phyloP scores from a whole-genome alignment of 371 early-diverging fungal species.

The Mortierella sp. region DNA sequence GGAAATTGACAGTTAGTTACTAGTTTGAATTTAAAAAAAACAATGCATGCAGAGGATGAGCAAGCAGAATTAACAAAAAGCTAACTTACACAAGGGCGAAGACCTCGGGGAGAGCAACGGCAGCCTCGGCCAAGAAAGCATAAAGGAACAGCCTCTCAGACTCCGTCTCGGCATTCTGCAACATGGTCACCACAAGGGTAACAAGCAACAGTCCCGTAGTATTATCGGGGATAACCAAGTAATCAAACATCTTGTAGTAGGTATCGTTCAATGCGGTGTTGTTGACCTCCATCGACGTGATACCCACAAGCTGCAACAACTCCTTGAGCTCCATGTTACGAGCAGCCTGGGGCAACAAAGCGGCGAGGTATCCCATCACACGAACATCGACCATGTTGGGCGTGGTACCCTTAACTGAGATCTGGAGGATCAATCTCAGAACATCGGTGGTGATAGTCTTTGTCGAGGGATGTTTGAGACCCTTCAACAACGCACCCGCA shows the following conservation, averaged over 20 bases:
- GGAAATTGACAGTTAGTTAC: not conserved
- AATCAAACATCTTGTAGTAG: slow-evolving; percentile 77
- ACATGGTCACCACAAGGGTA: slow-evolving; percentile 84
- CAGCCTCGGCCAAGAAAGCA: slow-evolving; percentile 86
- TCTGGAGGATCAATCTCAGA: slow-evolving; percentile 79
- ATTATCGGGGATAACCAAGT: slow-evolving; percentile 75
- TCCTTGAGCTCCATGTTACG: slow-evolving; percentile 76
- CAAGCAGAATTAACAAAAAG: not conserved
- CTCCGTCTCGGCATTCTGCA: slow-evolving; percentile 88
- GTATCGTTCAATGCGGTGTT: slow-evolving; percentile 63
- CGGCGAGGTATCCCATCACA: slow-evolving; percentile 82
- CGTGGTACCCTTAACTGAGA: slow-evolving; percentile 72
- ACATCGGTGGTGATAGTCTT: slow-evolving; percentile 81
- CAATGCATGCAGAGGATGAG: not conserved
- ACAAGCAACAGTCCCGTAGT: slow-evolving; percentile 81
- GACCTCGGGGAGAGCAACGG: slow-evolving; percentile 81
- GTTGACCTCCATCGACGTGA: slow-evolving; percentile 65
- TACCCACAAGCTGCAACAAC: slow-evolving; percentile 71
- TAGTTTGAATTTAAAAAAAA: slow-evolving; percentile 7
- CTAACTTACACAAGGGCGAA: slow-evolving; percentile 80
- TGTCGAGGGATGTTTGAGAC: slow-evolving; percentile 81
- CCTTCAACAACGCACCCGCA: slow-evolving; percentile 86
- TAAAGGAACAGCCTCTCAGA: slow-evolving; percentile 90
- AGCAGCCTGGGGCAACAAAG: slow-evolving; percentile 79
- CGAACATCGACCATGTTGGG: slow-evolving; percentile 69